A percentile compares a stretch with the other conserved stretches of the same genome.
Evolutionary conservation across 169 alveolate genomes (phyloP).

Genomic region (Babesia gibsoni): DNA sequence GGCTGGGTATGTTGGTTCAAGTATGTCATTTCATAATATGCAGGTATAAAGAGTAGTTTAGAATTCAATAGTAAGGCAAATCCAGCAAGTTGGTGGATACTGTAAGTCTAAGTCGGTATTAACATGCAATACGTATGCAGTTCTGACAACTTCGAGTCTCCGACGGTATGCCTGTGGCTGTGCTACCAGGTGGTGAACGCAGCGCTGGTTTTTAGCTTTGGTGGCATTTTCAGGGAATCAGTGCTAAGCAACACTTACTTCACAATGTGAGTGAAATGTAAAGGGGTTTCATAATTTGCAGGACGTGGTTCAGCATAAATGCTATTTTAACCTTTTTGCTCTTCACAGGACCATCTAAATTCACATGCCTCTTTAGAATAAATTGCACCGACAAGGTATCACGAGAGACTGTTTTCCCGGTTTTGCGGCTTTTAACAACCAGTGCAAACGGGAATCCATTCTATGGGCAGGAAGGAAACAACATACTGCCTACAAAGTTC

Average conservation of each 20-base stretch:
- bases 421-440: slow-evolving; percentile 73
- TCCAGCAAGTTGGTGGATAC: slow-evolving; percentile 84
- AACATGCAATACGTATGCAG: slow-evolving; percentile 33
- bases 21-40: not conserved
- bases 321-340: slow-evolving; percentile 65
- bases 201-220: slow-evolving; percentile 81
- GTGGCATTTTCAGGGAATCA: slow-evolving; percentile 79
- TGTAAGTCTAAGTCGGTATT: slow-evolving; percentile 23
- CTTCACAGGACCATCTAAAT: slow-evolving; percentile 78
- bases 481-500: slow-evolving; percentile 67
- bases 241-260: slow-evolving; percentile 72
- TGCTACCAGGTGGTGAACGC: slow-evolving; percentile 81
- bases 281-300: slow-evolving; percentile 2
- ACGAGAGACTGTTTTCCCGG: slow-evolving; percentile 67
- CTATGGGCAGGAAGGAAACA: slow-evolving; percentile 82
- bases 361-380: slow-evolving; percentile 85
- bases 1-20: not conserved
- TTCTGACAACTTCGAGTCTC: slow-evolving; percentile 86
- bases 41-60: slow-evolving; percentile 65
- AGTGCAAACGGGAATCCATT: slow-evolving; percentile 83
- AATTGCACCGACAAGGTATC: slow-evolving; percentile 85
- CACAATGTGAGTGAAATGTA: slow-evolving; percentile 60
- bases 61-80: slow-evolving; percentile 67
- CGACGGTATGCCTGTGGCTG: slow-evolving; percentile 79
- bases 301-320: slow-evolving; percentile 70